These are phyloP conservation scores for Myxozyma monticola DNA, from an alignment of 805 yeast species.

Conservation along the genomic window DNA sequence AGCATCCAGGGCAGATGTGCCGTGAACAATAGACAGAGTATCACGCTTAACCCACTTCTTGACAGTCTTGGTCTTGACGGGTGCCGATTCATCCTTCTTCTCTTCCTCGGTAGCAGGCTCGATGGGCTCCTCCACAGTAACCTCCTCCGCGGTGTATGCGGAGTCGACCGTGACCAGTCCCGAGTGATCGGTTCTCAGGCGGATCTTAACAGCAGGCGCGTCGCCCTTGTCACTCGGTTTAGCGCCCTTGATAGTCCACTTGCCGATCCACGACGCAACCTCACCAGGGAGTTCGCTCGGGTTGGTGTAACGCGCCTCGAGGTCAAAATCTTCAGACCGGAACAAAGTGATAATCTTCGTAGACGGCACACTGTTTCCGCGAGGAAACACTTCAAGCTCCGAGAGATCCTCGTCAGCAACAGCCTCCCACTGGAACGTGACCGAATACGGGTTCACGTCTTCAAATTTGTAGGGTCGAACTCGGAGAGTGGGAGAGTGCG, in stretches of 20 bases:
- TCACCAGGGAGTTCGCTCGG: slow-evolving; percentile 71
- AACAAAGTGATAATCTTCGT: slow-evolving; percentile 92
- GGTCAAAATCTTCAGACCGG: slow-evolving; percentile 84
- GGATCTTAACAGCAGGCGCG: slow-evolving; percentile 81
- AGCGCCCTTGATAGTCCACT: slow-evolving; percentile 87
- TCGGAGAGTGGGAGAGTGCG: slow-evolving; percentile 97
- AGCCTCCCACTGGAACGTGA: slow-evolving; percentile 92
- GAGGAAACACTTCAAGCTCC: slow-evolving; percentile 95
- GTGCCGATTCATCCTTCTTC: slow-evolving; percentile 47
- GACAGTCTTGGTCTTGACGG: slow-evolving; percentile 81
- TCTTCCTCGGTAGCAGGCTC: slow-evolving; percentile 42
- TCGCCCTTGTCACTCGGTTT: slow-evolving; percentile 69
- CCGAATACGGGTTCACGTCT: slow-evolving; percentile 88
- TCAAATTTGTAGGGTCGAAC: slow-evolving; percentile 98
- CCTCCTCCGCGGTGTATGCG: slow-evolving; percentile 93
- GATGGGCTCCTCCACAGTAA: slow-evolving; percentile 82
- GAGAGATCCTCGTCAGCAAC: slow-evolving; percentile 86
- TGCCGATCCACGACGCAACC: slow-evolving; percentile 65
- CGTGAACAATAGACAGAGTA: slow-evolving; percentile 62
- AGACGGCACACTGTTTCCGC: slow-evolving; percentile 88
- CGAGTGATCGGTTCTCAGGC: slow-evolving; percentile 95
- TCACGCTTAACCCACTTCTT: slow-evolving; percentile 92
- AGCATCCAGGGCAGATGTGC: slow-evolving; percentile 58
- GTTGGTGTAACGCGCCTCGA: slow-evolving; percentile 83
- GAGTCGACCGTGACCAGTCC: slow-evolving; percentile 92